phyloP scores from a whole-genome alignment of 352 stramenopile genomes.

The Globisporangium viniferum region DNA sequence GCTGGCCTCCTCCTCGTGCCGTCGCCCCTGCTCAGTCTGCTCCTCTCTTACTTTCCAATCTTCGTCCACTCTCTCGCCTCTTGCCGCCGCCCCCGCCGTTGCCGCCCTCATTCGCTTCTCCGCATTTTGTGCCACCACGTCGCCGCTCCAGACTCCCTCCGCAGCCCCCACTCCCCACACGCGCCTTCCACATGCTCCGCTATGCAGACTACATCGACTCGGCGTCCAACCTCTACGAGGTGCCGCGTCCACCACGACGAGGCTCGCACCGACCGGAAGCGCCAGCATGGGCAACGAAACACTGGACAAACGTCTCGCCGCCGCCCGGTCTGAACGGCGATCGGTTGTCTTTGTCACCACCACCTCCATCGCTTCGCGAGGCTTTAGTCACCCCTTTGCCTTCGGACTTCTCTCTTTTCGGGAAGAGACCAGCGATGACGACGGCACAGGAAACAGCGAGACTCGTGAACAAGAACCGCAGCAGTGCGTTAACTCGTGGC shows the following conservation, averaged over 20 bases:
- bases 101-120: not conserved
- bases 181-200: conserved; percentile 9
- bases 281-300: not conserved
- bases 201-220: conserved; percentile 13
- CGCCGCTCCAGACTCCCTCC: not conserved
- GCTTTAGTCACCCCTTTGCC: not conserved
- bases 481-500: not conserved
- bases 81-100: too few species aligned
- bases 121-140: not conserved
- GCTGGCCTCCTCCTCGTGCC: too few species aligned
- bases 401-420: not conserved
- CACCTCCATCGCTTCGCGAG: not conserved
- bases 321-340: not conserved
- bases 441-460: not conserved
- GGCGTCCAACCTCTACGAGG: conserved; percentile 28
- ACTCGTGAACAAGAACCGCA: not conserved
- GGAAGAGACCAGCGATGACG: not conserved
- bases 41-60: not conserved
- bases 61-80: not conserved
- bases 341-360: too few species aligned
- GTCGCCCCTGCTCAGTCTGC: too few species aligned
- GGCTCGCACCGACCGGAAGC: conserved; percentile 24
- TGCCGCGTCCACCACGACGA: conserved; percentile 24
- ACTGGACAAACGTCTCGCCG: not conserved
- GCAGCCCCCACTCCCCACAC: not conserved